Evolutionary conservation across 2,329 filamentous ascomycete genomes (phyloP).

Genomic region (Pseudopyrenochaeta lycopersici): DNA sequence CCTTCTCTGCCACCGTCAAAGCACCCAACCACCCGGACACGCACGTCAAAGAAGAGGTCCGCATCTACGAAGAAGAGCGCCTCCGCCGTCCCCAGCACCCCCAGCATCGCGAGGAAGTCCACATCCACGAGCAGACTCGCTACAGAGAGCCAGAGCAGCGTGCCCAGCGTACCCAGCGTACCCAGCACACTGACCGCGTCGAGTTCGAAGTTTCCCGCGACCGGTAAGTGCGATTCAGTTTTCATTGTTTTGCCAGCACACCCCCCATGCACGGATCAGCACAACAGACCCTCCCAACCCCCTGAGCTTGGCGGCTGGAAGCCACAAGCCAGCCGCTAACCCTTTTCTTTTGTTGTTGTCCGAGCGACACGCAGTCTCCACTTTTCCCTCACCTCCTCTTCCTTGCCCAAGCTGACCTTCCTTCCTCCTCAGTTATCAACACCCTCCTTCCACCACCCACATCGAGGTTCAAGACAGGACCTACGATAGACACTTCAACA

Average conservation of each 20-base stretch:
- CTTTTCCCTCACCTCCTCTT: slow-evolving; percentile 50
- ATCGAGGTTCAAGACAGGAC: slow-evolving; percentile 69
- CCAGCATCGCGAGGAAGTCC: slow-evolving; percentile 43
- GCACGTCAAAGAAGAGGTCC: slow-evolving; percentile 84
- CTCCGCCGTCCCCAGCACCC: slow-evolving; percentile 72
- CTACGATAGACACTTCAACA: slow-evolving; percentile 58
- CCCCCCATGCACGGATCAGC: slow-evolving; percentile 38
- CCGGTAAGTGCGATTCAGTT: slow-evolving; percentile 40
- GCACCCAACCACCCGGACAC: slow-evolving; percentile 58
- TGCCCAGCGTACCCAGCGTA: slow-evolving; percentile 3
- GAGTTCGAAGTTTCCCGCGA: slow-evolving; percentile 37
- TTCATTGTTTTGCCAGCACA: slow-evolving; percentile 39
- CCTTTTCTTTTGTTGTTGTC: slow-evolving; percentile 50
- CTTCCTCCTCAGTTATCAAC: slow-evolving; percentile 62
- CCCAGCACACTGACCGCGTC: slow-evolving; percentile 31
- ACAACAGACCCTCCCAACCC: slow-evolving; percentile 37
- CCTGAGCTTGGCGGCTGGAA: slow-evolving; percentile 46
- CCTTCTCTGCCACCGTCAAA: slow-evolving; percentile 59
- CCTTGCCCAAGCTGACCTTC: slow-evolving; percentile 50
- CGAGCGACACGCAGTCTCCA: slow-evolving; percentile 49
- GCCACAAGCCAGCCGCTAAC: slow-evolving; percentile 43
- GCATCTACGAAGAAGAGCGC: slow-evolving; percentile 80
- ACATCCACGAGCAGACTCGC: slow-evolving; percentile 45
- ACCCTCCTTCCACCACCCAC: slow-evolving; percentile 69
- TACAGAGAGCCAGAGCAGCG: slow-evolving; percentile 31